Evolutionary conservation across 148 eudicot genomes (phyloP), one percentile per base, ranked within the genome.

Genomic region (Fagopyrum homotropicum): DNA sequence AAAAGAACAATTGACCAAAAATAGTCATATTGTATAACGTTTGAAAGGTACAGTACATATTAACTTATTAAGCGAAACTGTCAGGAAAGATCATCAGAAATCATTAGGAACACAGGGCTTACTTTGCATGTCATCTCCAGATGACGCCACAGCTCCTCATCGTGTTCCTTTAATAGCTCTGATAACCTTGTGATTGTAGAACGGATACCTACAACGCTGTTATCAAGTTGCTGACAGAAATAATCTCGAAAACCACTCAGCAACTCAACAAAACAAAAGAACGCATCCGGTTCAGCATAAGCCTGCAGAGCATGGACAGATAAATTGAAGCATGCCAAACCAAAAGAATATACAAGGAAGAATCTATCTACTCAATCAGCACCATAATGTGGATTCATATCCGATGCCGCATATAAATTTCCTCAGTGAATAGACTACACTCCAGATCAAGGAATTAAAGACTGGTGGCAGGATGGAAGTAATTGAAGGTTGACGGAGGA

Each of bases 71-170:
- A 4, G 22, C 14, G 51, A 45, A 43, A 7, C 17, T 9, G 15
- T 12, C 48, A 70, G 73, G 15, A 7, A 74, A 14, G 60, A 49
- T 45, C 16, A 48, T 43, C 19, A 14, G 26, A 15, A 72, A 43
- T 12, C 47, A 66, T 66, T 14, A 66, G 26, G 44, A 60, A 47
- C n/a, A 35, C 55, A 61, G 9, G 15, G 11, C 88, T 84, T 86
- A 92, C 98, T 84, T 96, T 92, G 77, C 97, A 90, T 69, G 98
- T 90, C 80, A 92, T 83, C 81, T 96, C 99, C 80, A 96, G 92
- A 83, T 96, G 99, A 46, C 99, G 98, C 98, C 99, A 96, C 40
- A 96, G 91, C 79, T 96, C 99, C 82, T 96, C 98, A 76, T 96
- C 99, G 74, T 96, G 97, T 75, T 96, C 93, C 82, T 89, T 96